Percentiles rank a stretch among this genome's conserved stretches.
phyloP scores from a whole-genome alignment of 345 rosid genomes.

The Kernera saxatilis region DNA sequence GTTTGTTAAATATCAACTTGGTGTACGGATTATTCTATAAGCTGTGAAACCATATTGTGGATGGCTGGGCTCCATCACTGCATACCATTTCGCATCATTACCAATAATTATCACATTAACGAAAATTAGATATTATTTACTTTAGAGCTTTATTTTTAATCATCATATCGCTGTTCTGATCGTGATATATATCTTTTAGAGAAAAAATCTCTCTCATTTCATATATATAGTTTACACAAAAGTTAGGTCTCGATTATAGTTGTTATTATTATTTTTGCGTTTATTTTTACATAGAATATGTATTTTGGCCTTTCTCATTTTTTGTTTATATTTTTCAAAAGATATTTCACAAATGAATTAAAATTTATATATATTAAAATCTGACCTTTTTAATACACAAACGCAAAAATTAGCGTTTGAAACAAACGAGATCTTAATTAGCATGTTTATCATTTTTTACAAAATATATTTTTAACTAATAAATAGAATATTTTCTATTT shows the following conservation, averaged over 20 bases:
- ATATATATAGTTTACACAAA: too few species aligned
- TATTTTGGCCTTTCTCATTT: too few species aligned
- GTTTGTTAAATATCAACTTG: slow-evolving; percentile 10
- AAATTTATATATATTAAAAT: too few species aligned
- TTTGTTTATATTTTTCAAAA: too few species aligned
- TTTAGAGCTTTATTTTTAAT: background rate
- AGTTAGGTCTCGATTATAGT: background rate
- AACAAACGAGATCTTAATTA: too few species aligned
- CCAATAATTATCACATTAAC: background rate
- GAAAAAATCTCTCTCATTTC: background rate
- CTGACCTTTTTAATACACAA: too few species aligned
- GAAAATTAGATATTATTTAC: background rate
- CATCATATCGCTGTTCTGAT: background rate
- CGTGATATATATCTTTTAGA: background rate
- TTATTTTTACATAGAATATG: background rate
- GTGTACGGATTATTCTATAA: slow-evolving; percentile 23
- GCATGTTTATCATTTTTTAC: too few species aligned
- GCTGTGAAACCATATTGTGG: slow-evolving; percentile 16
- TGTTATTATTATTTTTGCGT: too few species aligned
- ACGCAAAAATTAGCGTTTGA: too few species aligned
- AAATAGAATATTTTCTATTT: too few species aligned
- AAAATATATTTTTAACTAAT: too few species aligned
- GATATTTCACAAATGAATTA: too few species aligned
- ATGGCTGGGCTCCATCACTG: slow-evolving; percentile 21
- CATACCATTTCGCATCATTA: slow-evolving; percentile 1